phyloP scores from a whole-genome alignment of 2,329 filamentous ascomycete genomes.

The Diaporthe vexans region DNA sequence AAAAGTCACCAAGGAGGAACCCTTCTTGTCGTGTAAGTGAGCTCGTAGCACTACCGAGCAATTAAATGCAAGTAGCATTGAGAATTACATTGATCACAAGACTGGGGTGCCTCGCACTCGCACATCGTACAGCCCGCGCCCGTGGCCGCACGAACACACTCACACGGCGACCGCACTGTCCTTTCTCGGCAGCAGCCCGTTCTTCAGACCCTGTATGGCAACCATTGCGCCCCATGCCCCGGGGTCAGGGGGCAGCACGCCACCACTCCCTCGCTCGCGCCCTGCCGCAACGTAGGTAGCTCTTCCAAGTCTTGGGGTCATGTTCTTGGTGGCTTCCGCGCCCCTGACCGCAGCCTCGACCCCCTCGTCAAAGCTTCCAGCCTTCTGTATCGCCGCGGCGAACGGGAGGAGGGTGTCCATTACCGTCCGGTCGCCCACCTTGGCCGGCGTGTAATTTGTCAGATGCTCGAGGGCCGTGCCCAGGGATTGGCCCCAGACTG shows the following conservation, averaged over 20 bases:
- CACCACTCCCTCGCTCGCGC: slow-evolving; percentile 49
- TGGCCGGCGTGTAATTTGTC: slow-evolving; percentile 67
- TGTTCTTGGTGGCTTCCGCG: slow-evolving; percentile 73
- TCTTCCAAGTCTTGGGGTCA: slow-evolving; percentile 75
- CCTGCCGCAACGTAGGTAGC: slow-evolving; percentile 77
- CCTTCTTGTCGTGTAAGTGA: neutral
- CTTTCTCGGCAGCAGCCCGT: slow-evolving; percentile 26
- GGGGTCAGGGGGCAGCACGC: slow-evolving; percentile 73
- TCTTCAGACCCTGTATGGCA: slow-evolving; percentile 57
- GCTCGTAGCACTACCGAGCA: neutral
- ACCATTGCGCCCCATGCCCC: slow-evolving; percentile 79
- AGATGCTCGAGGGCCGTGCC: slow-evolving; percentile 60
- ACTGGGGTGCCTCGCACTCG: neutral
- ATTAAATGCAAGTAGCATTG: neutral
- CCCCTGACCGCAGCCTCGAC: slow-evolving; percentile 72
- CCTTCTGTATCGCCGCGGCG: slow-evolving; percentile 60
- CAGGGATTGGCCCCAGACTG: slow-evolving; percentile 61
- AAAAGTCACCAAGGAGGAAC: neutral
- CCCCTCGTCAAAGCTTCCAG: slow-evolving; percentile 65
- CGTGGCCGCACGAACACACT: neutral
- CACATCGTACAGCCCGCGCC: neutral
- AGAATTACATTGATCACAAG: neutral
- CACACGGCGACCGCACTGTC: slow-evolving; percentile 16
- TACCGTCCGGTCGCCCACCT: slow-evolving; percentile 68
- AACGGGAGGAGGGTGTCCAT: slow-evolving; percentile 72